Conservation (phyloP, 2,329 filamentous ascomycete genomes). For the Plectosphaerella sp. region DNA sequence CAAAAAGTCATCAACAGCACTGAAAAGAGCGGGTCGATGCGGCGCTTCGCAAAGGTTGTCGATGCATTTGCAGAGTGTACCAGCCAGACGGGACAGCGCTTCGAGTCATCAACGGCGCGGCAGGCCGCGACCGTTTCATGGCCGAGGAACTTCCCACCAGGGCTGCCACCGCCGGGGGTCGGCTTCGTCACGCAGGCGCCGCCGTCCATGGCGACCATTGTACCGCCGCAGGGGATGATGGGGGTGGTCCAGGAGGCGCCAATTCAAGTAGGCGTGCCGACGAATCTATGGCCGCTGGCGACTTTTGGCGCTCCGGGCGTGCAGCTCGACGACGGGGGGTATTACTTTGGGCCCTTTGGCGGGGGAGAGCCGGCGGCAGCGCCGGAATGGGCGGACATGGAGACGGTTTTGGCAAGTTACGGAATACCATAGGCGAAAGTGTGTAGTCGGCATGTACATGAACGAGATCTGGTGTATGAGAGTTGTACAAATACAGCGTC, state of each 20-base stretch:
- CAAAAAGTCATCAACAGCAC: slow-evolving; percentile 15
- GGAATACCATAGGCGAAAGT: slow-evolving; percentile 15
- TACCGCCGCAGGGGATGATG: not conserved
- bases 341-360: not conserved
- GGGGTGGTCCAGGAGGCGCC: not conserved
- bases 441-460: slow-evolving; percentile 31
- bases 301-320: slow-evolving; percentile 1
- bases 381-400: slow-evolving; percentile 3
- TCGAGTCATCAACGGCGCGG: not conserved
- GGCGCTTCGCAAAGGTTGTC: slow-evolving; percentile 19
- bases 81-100: not conserved
- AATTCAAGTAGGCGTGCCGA: not conserved
- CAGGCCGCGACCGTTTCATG: not conserved
- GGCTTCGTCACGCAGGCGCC: not conserved
- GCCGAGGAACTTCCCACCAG: not conserved
- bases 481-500: slow-evolving; percentile 16
- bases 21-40: slow-evolving; percentile 24
- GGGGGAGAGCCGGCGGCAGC: not conserved
- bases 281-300: not conserved
- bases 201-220: not conserved
- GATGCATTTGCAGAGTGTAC: slow-evolving; percentile 20
- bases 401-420: slow-evolving; percentile 1
- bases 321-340: slow-evolving; percentile 2
- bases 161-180: not conserved
- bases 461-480: slow-evolving; percentile 29